Percentiles rank a stretch among this genome's conserved stretches.
Conservation (phyloP, 768 basidiomycete species). For the Holtermannia corniformis region DNA sequence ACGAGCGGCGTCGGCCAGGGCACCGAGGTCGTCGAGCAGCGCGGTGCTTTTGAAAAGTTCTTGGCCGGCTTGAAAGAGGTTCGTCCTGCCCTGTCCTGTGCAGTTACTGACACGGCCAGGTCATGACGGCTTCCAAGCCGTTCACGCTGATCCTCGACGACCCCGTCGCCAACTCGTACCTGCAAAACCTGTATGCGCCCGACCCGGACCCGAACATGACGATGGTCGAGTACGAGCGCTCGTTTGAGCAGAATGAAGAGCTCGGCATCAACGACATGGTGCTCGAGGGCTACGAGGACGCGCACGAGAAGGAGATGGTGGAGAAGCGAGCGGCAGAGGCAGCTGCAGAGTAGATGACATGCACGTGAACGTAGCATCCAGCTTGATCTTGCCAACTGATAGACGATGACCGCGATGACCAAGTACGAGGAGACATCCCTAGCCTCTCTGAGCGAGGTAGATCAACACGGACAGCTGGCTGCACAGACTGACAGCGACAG, state of each 20-base stretch:
- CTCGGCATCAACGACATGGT: conserved; percentile 57
- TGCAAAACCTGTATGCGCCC: conserved; percentile 95
- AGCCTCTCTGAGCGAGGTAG: no score
- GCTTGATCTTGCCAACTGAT: no score
- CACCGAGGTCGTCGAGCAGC: conserved; percentile 43
- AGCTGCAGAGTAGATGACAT: no score
- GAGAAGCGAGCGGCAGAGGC: neutral
- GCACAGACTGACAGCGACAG: neutral
- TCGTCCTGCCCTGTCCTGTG: neutral
- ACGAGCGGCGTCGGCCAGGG: conserved; percentile 36
- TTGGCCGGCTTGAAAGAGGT: conserved; percentile 45
- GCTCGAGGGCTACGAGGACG: conserved; percentile 37
- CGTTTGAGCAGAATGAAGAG: conserved; percentile 86
- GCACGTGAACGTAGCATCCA: no score
- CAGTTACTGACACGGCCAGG: conserved; percentile 42
- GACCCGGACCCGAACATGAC: conserved; percentile 92
- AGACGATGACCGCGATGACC: no score
- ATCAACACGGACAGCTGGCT: no score
- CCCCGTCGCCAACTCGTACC: conserved; percentile 86
- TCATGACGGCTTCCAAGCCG: conserved; percentile 64
- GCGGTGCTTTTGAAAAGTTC: conserved; percentile 61
- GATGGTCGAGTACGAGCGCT: conserved; percentile 70
- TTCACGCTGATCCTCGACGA: conserved; percentile 94
- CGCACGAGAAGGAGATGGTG: neutral
- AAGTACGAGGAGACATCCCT: no score